Percentiles rank a stretch among this genome's conserved stretches.
phyloP scores from a whole-genome alignment of 2,329 filamentous ascomycete genomes.

The Xylariaceae sp. region DNA sequence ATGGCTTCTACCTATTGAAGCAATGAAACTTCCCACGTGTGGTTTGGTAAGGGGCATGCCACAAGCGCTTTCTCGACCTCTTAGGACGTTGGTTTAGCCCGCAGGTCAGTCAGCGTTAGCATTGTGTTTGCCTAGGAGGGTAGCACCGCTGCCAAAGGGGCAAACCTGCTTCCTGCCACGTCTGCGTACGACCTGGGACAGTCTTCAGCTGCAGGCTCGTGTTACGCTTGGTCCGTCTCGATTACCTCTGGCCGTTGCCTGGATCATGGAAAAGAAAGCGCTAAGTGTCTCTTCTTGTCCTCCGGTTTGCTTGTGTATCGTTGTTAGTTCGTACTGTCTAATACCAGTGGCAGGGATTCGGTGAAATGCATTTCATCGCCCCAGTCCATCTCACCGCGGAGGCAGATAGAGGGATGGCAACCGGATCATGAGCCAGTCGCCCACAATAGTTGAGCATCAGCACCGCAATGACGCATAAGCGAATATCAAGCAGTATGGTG shows the following conservation, averaged over 20 bases:
- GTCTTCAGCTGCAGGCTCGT: not conserved
- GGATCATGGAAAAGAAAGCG: not conserved
- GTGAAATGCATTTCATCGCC: not conserved
- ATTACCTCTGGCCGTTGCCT: not conserved
- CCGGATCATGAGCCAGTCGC: not conserved
- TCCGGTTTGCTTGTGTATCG: not conserved
- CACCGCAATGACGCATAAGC: not conserved
- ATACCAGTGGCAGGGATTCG: not conserved
- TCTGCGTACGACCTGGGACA: not conserved
- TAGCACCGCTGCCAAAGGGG: not conserved
- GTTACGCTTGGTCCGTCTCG: not conserved
- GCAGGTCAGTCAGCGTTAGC: not conserved
- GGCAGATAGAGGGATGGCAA: not conserved
- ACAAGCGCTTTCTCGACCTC: not conserved
- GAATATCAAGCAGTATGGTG: not conserved
- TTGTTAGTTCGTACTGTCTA: not conserved
- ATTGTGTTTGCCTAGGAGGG: not conserved
- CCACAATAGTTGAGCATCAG: not conserved
- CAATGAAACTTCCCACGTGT: not conserved
- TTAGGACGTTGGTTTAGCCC: not conserved
- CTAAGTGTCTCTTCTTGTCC: not conserved
- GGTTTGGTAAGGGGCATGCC: not conserved
- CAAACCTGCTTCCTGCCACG: not conserved
- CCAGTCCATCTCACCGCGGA: not conserved
- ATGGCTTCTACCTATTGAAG: not conserved